Evolutionary conservation across 345 rosid species (phyloP).

Genomic region (Moricandia arvensis): DNA sequence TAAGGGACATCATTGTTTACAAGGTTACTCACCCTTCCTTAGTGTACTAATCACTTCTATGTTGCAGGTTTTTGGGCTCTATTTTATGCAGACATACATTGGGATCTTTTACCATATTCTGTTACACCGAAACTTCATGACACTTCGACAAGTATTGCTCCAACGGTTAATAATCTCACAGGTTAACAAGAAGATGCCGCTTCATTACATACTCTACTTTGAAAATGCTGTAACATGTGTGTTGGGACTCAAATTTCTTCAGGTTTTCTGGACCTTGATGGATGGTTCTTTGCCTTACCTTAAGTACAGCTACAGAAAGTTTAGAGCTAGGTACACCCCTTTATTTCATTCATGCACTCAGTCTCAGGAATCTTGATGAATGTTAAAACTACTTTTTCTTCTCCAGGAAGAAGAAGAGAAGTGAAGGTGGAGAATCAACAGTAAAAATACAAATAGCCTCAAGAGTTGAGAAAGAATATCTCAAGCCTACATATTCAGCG

Average conservation of each 20-base stretch:
- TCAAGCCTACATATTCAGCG: slow-evolving; percentile 77
- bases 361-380: background rate
- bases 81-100: slow-evolving; percentile 93
- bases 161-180: slow-evolving; percentile 74
- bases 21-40: background rate
- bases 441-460: background rate
- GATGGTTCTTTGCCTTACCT: slow-evolving; percentile 77
- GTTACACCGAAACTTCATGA: slow-evolving; percentile 70
- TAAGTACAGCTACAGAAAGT: slow-evolving; percentile 77
- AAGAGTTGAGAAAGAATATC: slow-evolving; percentile 91
- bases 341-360: slow-evolving; percentile 11
- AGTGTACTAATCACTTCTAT: background rate
- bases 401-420: slow-evolving; percentile 65
- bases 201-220: slow-evolving; percentile 1
- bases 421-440: background rate
- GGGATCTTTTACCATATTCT: slow-evolving; percentile 96
- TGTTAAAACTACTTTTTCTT: slow-evolving; percentile 1
- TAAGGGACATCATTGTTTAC: slow-evolving; percentile 30
- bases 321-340: slow-evolving; percentile 57
- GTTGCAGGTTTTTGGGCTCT: slow-evolving; percentile 88
- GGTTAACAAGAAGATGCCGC: slow-evolving; percentile 34
- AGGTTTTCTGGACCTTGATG: slow-evolving; percentile 79
- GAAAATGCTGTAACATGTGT: background rate
- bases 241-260: slow-evolving; percentile 19
- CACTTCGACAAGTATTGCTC: slow-evolving; percentile 78